phyloP scores from a whole-genome alignment of 2,329 filamentous ascomycete species.

The Bipolaris gigantea region DNA sequence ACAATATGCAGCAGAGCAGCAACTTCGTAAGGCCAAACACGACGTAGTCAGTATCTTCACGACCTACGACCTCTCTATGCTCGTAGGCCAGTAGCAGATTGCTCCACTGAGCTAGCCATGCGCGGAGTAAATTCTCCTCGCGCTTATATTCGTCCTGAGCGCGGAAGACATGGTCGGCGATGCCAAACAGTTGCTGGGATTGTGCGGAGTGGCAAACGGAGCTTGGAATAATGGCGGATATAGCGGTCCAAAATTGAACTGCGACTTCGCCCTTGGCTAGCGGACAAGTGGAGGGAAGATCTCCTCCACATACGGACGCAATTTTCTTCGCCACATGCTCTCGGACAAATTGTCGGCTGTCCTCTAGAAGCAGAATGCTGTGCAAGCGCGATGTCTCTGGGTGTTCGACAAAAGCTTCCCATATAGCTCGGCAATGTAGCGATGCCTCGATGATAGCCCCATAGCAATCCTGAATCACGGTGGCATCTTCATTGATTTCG shows the following conservation, averaged over 20 bases:
- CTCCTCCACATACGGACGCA: slow-evolving; percentile 40
- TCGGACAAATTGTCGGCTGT: slow-evolving; percentile 28
- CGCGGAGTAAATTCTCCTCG: slow-evolving; percentile 36
- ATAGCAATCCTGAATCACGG: slow-evolving; percentile 31
- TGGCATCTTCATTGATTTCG: slow-evolving; percentile 17
- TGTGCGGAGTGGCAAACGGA: slow-evolving; percentile 26
- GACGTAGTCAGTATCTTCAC: slow-evolving; percentile 40
- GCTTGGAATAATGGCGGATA: slow-evolving; percentile 37
- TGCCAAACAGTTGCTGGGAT: slow-evolving; percentile 40
- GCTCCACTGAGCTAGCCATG: slow-evolving; percentile 37
- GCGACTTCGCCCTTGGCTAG: slow-evolving; percentile 36
- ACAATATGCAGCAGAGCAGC: slow-evolving; percentile 43
- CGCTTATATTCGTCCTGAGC: slow-evolving; percentile 39
- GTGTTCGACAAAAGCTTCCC: slow-evolving; percentile 38
- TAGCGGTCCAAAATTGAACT: slow-evolving; percentile 38
- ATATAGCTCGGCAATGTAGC: slow-evolving; percentile 39
- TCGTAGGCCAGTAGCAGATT: slow-evolving; percentile 37
- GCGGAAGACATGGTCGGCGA: slow-evolving; percentile 43
- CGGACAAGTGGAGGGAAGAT: slow-evolving; percentile 38
- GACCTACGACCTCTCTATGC: slow-evolving; percentile 42
- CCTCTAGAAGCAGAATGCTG: slow-evolving; percentile 33
- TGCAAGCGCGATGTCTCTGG: slow-evolving; percentile 32
- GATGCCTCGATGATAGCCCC: slow-evolving; percentile 42
- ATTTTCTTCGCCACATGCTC: slow-evolving; percentile 34
- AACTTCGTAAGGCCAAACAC: slow-evolving; percentile 47